Percentiles rank a stretch among this genome's conserved stretches.
These are phyloP conservation scores for Vitis hybrid DNA, from an alignment of 177 flowering plant species.

Conservation along the genomic window DNA sequence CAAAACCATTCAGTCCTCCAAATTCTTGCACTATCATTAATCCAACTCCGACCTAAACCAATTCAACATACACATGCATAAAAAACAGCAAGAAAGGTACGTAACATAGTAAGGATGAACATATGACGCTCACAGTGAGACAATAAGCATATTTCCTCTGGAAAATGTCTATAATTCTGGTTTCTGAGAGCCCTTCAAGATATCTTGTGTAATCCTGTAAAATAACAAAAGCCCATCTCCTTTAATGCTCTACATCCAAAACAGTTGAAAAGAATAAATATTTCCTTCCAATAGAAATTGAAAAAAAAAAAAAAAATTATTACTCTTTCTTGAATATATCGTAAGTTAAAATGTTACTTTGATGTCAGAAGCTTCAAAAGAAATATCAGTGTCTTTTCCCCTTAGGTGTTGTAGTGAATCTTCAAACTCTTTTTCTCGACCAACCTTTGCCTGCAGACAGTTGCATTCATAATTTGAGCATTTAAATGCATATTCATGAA, in stretches of 20 bases:
- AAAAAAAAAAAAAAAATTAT: too few relatives aligned
- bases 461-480: too few relatives aligned
- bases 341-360: constrained; percentile 24
- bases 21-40: constrained; percentile 46
- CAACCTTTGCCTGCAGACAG: constrained; percentile 23
- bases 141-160: constrained; percentile 37
- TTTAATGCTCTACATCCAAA: background rate
- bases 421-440: constrained; percentile 14
- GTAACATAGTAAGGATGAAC: background rate
- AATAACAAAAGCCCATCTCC: background rate
- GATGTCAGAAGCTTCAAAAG: constrained; percentile 27
- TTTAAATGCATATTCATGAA: too few relatives aligned
- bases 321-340: too few relatives aligned
- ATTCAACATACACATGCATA: background rate
- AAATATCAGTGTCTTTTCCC: constrained; percentile 22
- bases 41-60: constrained; percentile 50
- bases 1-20: constrained; percentile 45
- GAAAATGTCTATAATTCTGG: constrained; percentile 31
- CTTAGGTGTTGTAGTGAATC: constrained; percentile 21
- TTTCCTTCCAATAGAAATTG: too few relatives aligned
- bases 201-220: constrained; percentile 39
- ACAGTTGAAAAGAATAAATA: background rate
- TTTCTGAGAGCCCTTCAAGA: constrained; percentile 25
- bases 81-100: background rate
- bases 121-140: constrained; percentile 33